Base-by-base conservation (phyloP, 345 rosid genomes). In the Populus simonii region DNA sequence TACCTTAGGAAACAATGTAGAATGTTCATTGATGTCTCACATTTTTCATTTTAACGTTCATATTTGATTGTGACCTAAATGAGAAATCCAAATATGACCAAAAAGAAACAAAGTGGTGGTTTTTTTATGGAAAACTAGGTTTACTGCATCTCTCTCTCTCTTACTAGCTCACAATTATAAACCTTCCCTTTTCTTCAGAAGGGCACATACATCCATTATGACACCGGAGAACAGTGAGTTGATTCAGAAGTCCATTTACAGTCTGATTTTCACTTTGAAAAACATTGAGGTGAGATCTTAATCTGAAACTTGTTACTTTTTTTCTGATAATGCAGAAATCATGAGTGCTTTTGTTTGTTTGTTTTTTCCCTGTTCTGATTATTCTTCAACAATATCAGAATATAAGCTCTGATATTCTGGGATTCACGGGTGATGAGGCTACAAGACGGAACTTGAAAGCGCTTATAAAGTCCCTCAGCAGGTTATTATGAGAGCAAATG, bases 381-480 rank as follows among this genome's bases (percentile, higher is more conserved):
- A 51, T 68, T 17, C 62, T 66, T 74, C 41, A 33, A 49, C 31
- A 22, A n/a, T 66, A 80, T 84, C 89, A 96, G 99, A 91, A 84
- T 81, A 94, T 96, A 90, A 96, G 95, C 88, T 92, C 98, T 10
- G 99, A 96, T 83, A 82, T 96, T 45, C 84, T 96, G 83, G 99
- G 98, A 73, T 94, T 94, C 90, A 96, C 98, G n/a, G 98, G 99
- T 15, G 98, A 96, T 55, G 98, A 96, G 78, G 87, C 92, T 70
- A 94, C 97, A 7, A 92, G 97, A 81, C 83, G 79, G 83, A 96
- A 90, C 83, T 86, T 96, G 81, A 96, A 94, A 84, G 87, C 83
- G 59, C 98, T 96, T 66, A 96, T 96, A 71, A 96, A 89, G 88
- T 94, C 99, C 74, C 97, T 96, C 18, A 94, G 99, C 86, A 89